Evolutionary conservation across 495 filamentous ascomycete species (phyloP).

Genomic region (Parathielavia appendiculata): DNA sequence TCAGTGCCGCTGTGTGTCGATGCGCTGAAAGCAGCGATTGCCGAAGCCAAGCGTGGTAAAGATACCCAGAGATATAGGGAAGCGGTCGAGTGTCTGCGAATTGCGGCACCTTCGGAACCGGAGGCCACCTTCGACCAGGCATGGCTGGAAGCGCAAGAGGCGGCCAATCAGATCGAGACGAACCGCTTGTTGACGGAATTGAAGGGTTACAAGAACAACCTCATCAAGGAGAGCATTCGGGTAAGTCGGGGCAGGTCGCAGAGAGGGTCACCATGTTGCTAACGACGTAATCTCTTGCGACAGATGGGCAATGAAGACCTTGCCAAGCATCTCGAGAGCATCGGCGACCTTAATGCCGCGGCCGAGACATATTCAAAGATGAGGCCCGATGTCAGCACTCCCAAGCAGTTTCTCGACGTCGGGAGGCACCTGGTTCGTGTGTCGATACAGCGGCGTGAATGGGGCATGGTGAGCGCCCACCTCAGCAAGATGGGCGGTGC

Average conservation of each 20-base stretch:
- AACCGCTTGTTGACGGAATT: conserved; percentile 75
- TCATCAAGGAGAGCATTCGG: conserved; percentile 95
- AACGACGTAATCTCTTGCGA: not conserved
- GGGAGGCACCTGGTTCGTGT: conserved; percentile 41
- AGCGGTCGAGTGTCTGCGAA: conserved; percentile 58
- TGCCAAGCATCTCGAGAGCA: conserved; percentile 42
- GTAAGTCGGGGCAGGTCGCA: conserved; percentile 45
- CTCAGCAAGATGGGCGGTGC: conserved; percentile 59
- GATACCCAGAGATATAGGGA: conserved; percentile 67
- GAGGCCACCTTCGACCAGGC: conserved; percentile 59
- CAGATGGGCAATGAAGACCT: conserved; percentile 49
- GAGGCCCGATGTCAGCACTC: conserved; percentile 44
- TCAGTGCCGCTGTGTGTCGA: conserved; percentile 74
- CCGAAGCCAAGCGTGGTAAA: conserved; percentile 70
- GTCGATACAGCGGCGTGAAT: conserved; percentile 43
- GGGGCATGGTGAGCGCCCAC: conserved; percentile 56
- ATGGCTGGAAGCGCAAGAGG: conserved; percentile 63
- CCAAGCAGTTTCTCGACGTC: conserved; percentile 41
- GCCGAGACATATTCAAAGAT: conserved; percentile 42
- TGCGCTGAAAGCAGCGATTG: conserved; percentile 70
- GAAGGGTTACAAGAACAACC: conserved; percentile 91
- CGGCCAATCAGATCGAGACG: conserved; percentile 59
- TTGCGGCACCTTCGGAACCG: conserved; percentile 60
- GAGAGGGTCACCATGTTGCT: not conserved
- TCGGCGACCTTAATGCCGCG: conserved; percentile 38